A percentile compares a stretch with the other conserved stretches of the same genome.
Evolutionary conservation across 1,139 yeast species (phyloP).

Genomic region (Taiozyma sp.): DNA sequence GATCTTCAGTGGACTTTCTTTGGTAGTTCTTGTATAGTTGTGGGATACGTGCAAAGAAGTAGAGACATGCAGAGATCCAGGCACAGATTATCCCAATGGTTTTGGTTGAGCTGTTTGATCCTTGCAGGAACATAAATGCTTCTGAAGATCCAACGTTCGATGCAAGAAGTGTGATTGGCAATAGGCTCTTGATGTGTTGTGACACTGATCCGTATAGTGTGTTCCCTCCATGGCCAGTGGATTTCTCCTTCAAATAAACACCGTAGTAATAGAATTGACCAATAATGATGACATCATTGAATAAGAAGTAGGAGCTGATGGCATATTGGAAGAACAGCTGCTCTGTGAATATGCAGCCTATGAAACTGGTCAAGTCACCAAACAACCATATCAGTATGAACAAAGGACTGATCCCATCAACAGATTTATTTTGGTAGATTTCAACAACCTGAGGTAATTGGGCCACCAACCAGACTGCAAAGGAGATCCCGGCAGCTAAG

Average conservation of each 20-base stretch:
- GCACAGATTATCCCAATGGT: constrained; percentile 55
- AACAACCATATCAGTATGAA: constrained; percentile 74
- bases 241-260: constrained; percentile 30
- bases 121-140: constrained; percentile 6
- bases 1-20: constrained; percentile 78
- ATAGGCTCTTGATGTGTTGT: constrained; percentile 13
- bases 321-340: constrained; percentile 75
- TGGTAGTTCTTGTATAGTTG: constrained; percentile 72
- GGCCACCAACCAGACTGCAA: constrained; percentile 75
- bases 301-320: constrained; percentile 67
- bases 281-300: constrained; percentile 66
- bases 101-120: constrained; percentile 4
- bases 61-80: constrained; percentile 76
- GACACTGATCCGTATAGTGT: constrained; percentile 5
- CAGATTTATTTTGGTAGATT: constrained; percentile 71
- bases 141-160: constrained; percentile 13
- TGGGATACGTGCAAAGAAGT: constrained; percentile 77
- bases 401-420: constrained; percentile 79
- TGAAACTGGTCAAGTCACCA: constrained; percentile 78
- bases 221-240: constrained; percentile 21
- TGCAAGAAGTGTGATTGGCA: constrained; percentile 21
- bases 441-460: constrained; percentile 81
- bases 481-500: constrained; percentile 43
- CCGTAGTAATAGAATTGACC: constrained; percentile 75
- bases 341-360: constrained; percentile 74